Conservation (phyloP, 495 filamentous ascomycete species). For the Darksidea phi region DNA sequence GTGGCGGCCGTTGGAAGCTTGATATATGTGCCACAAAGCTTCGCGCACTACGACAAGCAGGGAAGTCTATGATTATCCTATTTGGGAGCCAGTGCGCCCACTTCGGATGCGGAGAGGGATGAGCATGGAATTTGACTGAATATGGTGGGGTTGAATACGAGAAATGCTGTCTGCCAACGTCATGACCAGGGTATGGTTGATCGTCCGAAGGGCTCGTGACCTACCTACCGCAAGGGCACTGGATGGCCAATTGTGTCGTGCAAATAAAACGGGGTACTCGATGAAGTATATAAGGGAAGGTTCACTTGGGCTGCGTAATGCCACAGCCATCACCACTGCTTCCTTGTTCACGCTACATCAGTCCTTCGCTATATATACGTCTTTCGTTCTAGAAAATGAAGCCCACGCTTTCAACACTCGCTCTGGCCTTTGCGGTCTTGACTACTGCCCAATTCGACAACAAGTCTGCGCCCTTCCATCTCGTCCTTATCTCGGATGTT, state of each 20-base stretch:
- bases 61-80: neutral
- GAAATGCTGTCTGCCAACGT: neutral
- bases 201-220: slow-evolving; percentile 17
- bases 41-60: neutral
- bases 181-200: slow-evolving; percentile 1
- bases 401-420: slow-evolving; percentile 18
- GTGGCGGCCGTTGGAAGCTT: neutral
- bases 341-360: neutral
- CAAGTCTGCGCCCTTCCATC: slow-evolving; percentile 41
- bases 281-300: slow-evolving; percentile 8
- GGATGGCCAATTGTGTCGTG: neutral
- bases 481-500: slow-evolving; percentile 37
- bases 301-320: neutral
- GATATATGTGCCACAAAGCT: neutral
- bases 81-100: neutral
- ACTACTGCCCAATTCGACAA: slow-evolving; percentile 23
- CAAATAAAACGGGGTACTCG: neutral
- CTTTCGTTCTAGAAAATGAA: slow-evolving; percentile 17
- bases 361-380: slow-evolving; percentile 16
- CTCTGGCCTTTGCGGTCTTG: slow-evolving; percentile 22
- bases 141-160: neutral
- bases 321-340: neutral
- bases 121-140: neutral
- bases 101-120: neutral
- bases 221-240: neutral